Conservation (phyloP, 192 early-diverging fungal genomes). For the Coemansia sp. region DNA sequence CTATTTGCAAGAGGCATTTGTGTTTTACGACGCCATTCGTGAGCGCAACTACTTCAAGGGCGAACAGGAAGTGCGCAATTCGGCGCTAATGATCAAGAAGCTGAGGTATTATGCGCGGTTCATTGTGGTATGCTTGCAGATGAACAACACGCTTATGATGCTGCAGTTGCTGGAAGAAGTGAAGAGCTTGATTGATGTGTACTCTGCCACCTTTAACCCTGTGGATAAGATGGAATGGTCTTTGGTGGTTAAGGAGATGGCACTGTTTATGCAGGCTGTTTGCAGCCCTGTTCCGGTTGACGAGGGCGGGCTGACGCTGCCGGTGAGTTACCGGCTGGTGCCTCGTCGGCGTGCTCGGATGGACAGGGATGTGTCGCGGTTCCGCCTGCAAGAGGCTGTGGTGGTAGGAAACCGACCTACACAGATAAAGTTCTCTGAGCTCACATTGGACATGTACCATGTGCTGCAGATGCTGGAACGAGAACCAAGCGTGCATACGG, state of each 20-base stretch:
- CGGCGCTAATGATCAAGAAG: slow-evolving; percentile 93
- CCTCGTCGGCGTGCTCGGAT: slow-evolving; percentile 11
- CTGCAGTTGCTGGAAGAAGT: slow-evolving; percentile 82
- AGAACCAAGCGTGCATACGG: slow-evolving; percentile 22
- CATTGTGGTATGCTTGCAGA: slow-evolving; percentile 74
- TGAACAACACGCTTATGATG: slow-evolving; percentile 78
- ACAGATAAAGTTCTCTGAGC: slow-evolving; percentile 96
- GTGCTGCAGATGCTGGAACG: slow-evolving; percentile 88
- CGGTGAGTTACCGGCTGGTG: slow-evolving; percentile 23
- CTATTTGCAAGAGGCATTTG: slow-evolving; percentile 89
- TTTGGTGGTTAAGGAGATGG: slow-evolving; percentile 71
- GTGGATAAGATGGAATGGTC: slow-evolving; percentile 90
- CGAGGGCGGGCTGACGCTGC: slow-evolving; percentile 23
- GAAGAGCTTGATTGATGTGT: slow-evolving; percentile 80
- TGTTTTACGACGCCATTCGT: slow-evolving; percentile 95
- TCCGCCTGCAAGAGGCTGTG: slow-evolving; percentile 88
- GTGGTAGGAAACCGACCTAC: slow-evolving; percentile 92
- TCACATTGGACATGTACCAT: slow-evolving; percentile 95
- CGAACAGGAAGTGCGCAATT: slow-evolving; percentile 86
- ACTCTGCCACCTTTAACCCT: slow-evolving; percentile 80
- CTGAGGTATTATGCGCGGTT: slow-evolving; percentile 97
- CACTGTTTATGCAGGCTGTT: slow-evolving; percentile 78
- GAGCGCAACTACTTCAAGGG: slow-evolving; percentile 94
- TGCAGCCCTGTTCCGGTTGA: slow-evolving; percentile 41
- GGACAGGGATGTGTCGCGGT: slow-evolving; percentile 25